phyloP scores from a whole-genome alignment of 2,329 filamentous ascomycete species.

The Whalleya microplaca region DNA sequence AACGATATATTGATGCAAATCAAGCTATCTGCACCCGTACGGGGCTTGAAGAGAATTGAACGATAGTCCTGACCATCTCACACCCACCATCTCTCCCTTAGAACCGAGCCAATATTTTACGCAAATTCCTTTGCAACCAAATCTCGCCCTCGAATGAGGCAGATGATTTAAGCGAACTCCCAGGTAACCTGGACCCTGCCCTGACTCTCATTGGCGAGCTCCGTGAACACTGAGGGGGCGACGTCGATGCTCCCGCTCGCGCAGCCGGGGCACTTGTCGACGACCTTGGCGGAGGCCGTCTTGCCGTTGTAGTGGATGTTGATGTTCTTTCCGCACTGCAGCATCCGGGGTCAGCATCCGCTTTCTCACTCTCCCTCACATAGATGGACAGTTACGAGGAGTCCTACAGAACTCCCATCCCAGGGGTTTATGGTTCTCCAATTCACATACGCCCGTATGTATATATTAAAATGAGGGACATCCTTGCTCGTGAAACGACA shows the following conservation, averaged over 20 bases:
- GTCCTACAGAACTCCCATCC: too few relatives aligned
- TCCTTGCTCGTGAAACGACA: too few relatives aligned
- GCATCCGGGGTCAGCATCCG: neutral
- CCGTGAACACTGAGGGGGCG: constrained; percentile 25
- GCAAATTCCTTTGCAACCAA: constrained; percentile 3
- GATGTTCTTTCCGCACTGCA: constrained; percentile 27
- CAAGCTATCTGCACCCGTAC: too few relatives aligned
- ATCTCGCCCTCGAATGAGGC: constrained; percentile 20
- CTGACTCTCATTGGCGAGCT: constrained; percentile 18
- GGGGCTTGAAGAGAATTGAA: too few relatives aligned
- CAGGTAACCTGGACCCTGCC: constrained; percentile 26
- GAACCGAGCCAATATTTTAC: too few relatives aligned
- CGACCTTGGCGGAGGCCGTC: constrained; percentile 26
- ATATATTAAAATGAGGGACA: too few relatives aligned
- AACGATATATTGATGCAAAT: too few relatives aligned
- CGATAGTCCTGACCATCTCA: neutral
- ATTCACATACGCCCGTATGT: too few relatives aligned
- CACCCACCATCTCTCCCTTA: neutral
- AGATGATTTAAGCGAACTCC: constrained; percentile 28
- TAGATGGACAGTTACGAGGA: neutral
- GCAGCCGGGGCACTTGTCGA: constrained; percentile 30
- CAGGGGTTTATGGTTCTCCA: too few relatives aligned
- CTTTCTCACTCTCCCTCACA: neutral
- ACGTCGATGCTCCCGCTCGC: constrained; percentile 29
- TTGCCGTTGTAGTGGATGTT: constrained; percentile 27